These are phyloP conservation scores for Letharia lupina DNA, from an alignment of 495 filamentous ascomycete species.

Conservation along the genomic window DNA sequence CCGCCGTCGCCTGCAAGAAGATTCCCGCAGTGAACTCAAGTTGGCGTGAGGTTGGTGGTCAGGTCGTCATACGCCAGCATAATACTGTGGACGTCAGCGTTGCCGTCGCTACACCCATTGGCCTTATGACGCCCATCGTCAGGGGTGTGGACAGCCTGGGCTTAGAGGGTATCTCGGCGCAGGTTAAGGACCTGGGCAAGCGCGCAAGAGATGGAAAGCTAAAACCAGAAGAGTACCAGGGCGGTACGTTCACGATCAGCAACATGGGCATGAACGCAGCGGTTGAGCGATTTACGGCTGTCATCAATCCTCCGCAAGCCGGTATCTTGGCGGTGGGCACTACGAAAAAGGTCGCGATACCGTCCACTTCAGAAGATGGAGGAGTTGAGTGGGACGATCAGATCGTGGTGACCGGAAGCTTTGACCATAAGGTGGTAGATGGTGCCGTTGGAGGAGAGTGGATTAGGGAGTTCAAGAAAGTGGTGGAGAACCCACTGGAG, in stretches of 20 bases:
- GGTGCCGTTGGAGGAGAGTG: conserved; percentile 96
- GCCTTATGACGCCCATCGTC: conserved; percentile 97
- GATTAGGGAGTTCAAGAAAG: conserved; percentile 94
- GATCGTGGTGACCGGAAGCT: conserved; percentile 87
- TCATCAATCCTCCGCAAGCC: conserved; percentile 98
- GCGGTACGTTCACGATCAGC: conserved; percentile 97
- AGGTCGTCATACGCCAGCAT: conserved; percentile 79
- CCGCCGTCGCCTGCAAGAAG: conserved; percentile 78
- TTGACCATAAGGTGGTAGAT: conserved; percentile 93
- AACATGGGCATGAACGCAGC: conserved; percentile 99
- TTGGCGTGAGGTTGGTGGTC: conserved; percentile 73
- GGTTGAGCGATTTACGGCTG: conserved; percentile 94
- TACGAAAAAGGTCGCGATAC: conserved; percentile 86
- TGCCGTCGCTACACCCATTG: conserved; percentile 86
- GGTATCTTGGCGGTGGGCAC: conserved; percentile 93
- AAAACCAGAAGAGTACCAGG: conserved; percentile 98
- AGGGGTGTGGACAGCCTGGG: conserved; percentile 75
- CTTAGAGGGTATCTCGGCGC: conserved; percentile 73
- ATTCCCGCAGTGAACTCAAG: conserved; percentile 92
- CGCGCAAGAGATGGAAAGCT: conserved; percentile 95
- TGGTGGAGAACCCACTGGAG: conserved; percentile 93
- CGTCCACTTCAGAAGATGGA: conserved; percentile 66
- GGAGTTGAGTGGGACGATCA: conserved; percentile 96
- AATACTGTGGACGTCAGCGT: conserved; percentile 85
- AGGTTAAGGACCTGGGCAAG: conserved; percentile 93